Conservation (phyloP, 306 rosid genomes). For the Arachis stenosperma region DNA sequence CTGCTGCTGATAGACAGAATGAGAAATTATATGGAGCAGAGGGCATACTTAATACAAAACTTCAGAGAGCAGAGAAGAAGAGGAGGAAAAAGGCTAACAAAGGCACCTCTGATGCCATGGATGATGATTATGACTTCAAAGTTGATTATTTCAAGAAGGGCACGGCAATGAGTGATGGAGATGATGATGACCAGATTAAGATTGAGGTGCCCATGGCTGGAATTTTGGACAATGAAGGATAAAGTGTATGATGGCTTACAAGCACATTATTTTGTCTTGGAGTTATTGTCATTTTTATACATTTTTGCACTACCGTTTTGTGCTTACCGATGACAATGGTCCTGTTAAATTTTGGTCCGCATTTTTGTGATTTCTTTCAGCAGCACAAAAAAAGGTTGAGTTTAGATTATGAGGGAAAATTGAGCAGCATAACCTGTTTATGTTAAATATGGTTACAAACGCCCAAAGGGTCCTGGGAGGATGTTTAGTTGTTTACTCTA, state of each 20-base stretch:
- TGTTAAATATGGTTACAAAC: neutral
- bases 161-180: slow-evolving; percentile 50
- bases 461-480: too few relatives aligned
- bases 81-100: slow-evolving; percentile 65
- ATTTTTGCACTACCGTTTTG: neutral
- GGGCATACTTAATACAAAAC: slow-evolving; percentile 81
- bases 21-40: slow-evolving; percentile 77
- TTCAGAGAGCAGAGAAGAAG: slow-evolving; percentile 81
- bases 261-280: neutral
- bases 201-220: slow-evolving; percentile 52
- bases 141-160: slow-evolving; percentile 71
- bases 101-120: slow-evolving; percentile 59
- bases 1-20: slow-evolving; percentile 63
- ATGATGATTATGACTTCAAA: slow-evolving; percentile 84
- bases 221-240: slow-evolving; percentile 38
- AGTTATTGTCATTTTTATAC: neutral
- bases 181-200: slow-evolving; percentile 35
- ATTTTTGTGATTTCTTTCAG: neutral
- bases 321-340: neutral
- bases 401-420: neutral
- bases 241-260: neutral
- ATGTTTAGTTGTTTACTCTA: too few relatives aligned
- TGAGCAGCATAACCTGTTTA: neutral
- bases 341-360: neutral
- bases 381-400: neutral